Base-by-base conservation (phyloP, 495 filamentous ascomycete species). In the Aspergillus leporis region DNA sequence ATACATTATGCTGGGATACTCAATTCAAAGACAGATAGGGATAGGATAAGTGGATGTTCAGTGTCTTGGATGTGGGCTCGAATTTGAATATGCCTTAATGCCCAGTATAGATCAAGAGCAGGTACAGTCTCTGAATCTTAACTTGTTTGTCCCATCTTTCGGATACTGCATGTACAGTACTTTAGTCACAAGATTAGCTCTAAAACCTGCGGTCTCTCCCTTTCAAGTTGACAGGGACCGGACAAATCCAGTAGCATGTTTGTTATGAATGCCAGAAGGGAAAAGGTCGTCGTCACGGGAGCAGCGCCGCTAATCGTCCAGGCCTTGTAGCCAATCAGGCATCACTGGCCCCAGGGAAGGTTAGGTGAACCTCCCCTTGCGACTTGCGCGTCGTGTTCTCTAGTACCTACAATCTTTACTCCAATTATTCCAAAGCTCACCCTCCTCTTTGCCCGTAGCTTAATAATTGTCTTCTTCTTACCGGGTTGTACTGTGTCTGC, bases 301-400 rank as follows among this genome's bases (percentile, higher is more conserved):
- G 60, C 63, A 51, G 64, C 40, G 46, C 38, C 28, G 53, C 53
- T 50, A 54, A 61, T 63, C 61, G n/a, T 32, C 43, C 52, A 31
- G 30, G 25, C 30, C 18, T 54, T 22, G 41, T 53, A 63, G 46
- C 64, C 64, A 63, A 64, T 67, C 58, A 61, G 28, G 50, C n/a
- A 43, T 38, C 43, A 52, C 41, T 59, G 18, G 32, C 13, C 50
- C 50, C 46, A 5, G 38, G 55, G 43, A 23, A 47, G 19, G 25
- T 28, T 28, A 50, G 36, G 55, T 55, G 51, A 48, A 56, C 61
- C 54, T 66, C 56, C 64, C 60, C 60, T 62, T 62, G 60, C 60
- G 47, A 60, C 56, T 53, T 8, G 19, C n/a, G 19, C 13, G 23
- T 45, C 34, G 23, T 50, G n/a, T 38, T 40, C 55, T 40, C 31